Evolutionary conservation across 305 asterid genomes (phyloP).

Genomic region (Vinca major): DNA sequence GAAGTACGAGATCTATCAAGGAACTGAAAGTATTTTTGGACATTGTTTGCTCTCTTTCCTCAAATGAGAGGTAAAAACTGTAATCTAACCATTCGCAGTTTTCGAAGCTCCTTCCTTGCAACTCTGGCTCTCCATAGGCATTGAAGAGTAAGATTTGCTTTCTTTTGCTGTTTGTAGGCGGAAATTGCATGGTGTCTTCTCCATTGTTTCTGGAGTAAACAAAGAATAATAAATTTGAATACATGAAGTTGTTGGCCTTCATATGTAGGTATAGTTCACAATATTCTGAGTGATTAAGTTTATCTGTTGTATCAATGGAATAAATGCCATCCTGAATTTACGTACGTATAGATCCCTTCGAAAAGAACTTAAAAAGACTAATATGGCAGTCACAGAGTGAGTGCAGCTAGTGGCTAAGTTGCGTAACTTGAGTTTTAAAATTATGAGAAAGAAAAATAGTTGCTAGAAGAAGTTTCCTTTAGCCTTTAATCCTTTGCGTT

Average conservation of each 20-base stretch:
- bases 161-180: conserved; percentile 48
- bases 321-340: not conserved
- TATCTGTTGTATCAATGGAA: not conserved
- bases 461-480: conserved; percentile 1
- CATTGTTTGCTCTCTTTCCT: not conserved
- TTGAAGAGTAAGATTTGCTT: conserved; percentile 56
- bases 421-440: conserved; percentile 3
- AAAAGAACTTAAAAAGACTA: not conserved
- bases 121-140: conserved; percentile 88
- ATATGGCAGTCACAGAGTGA: not conserved
- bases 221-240: conserved; percentile 11
- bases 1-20: not conserved
- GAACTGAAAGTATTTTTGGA: not conserved
- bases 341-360: not conserved
- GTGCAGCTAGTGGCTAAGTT: not conserved
- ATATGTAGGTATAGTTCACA: not conserved
- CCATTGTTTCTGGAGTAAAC: conserved; percentile 61
- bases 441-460: not conserved
- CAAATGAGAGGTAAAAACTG: conserved; percentile 3
- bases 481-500: not conserved
- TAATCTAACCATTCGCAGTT: conserved; percentile 61
- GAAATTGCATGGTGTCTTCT: conserved; percentile 60
- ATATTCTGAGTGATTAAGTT: not conserved
- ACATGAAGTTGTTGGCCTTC: not conserved
- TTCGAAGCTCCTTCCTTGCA: conserved; percentile 85